Percentiles rank a stretch among this genome's conserved stretches.
These are phyloP conservation scores for Entomortierella lignicola DNA, from an alignment of 192 early-diverging fungal species.

Conservation along the genomic window DNA sequence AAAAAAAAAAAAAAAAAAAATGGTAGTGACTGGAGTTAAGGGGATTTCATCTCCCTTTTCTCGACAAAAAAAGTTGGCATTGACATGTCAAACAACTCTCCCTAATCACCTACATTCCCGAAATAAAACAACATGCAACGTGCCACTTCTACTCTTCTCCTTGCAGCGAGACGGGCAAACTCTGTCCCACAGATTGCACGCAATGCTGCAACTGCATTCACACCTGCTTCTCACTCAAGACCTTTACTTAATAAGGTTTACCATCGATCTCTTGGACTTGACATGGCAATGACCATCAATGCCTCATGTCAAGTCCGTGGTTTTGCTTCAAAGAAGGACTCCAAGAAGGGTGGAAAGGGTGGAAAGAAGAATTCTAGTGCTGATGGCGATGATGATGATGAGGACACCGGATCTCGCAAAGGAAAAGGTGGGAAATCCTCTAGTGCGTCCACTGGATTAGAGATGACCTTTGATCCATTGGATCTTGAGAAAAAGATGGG, in stretches of 20 bases:
- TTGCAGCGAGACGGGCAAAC: background rate
- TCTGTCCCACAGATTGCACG: background rate
- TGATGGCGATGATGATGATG: constrained; percentile 42
- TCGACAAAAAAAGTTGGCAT: background rate
- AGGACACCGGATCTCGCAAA: constrained; percentile 24
- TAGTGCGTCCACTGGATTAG: background rate
- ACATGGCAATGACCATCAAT: constrained; percentile 14
- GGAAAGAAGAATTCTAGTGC: constrained; percentile 10
- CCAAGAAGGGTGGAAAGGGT: constrained; percentile 13
- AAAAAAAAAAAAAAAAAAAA: too few species aligned
- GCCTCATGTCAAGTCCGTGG: constrained; percentile 9
- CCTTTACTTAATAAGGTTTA: constrained; percentile 3
- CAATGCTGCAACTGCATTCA: background rate
- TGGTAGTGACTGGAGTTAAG: constrained; percentile 13
- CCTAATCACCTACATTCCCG: too few species aligned
- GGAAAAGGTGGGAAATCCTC: constrained; percentile 26
- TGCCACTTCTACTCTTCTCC: constrained; percentile 11
- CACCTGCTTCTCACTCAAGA: background rate
- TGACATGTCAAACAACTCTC: too few species aligned
- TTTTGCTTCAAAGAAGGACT: constrained; percentile 41
- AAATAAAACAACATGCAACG: constrained; percentile 48
- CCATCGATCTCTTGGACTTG: constrained; percentile 14
- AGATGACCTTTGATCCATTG: constrained; percentile 66
- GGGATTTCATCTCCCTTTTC: background rate
- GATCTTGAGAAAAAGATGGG: constrained; percentile 68